Percentiles rank a stretch among this genome's conserved stretches.
These are phyloP conservation scores for Hypoxylon sp. DNA, from an alignment of 2,329 filamentous ascomycete species.

Conservation along the genomic window DNA sequence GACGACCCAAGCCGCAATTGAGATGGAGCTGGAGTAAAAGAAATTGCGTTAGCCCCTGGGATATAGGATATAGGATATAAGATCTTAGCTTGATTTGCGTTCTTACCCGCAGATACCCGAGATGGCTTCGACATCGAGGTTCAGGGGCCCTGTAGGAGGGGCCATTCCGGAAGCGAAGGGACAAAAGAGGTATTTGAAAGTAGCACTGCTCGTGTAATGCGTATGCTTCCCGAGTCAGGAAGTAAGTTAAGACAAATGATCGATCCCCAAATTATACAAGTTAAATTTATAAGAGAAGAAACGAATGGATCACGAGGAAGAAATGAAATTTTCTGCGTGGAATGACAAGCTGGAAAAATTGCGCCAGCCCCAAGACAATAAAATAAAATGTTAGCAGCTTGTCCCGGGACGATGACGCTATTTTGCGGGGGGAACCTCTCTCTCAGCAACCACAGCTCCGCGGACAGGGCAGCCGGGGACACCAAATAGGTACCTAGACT, in stretches of 20 bases:
- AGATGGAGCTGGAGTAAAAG: constrained; percentile 76
- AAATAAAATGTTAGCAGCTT: constrained; percentile 20
- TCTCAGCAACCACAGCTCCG: constrained; percentile 11
- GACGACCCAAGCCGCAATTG: constrained; percentile 97
- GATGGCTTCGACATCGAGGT: constrained; percentile 88
- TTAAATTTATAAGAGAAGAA: background rate
- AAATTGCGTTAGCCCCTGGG: constrained; percentile 22
- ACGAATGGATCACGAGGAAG: constrained; percentile 2
- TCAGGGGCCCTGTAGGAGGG: constrained; percentile 67
- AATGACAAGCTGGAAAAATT: constrained; percentile 22
- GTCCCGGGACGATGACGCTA: constrained; percentile 36
- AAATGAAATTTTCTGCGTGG: constrained; percentile 22
- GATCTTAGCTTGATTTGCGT: background rate
- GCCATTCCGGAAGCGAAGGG: constrained; percentile 56
- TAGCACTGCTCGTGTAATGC: background rate
- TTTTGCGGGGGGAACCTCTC: constrained; percentile 38
- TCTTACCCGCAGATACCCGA: constrained; percentile 88
- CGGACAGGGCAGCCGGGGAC: constrained; percentile 26
- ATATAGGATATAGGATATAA: no score
- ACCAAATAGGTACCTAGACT: constrained; percentile 2
- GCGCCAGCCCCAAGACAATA: constrained; percentile 23
- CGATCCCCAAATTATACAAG: background rate
- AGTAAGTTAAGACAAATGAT: background rate
- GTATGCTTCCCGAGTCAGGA: constrained; percentile 8
- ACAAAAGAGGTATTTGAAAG: background rate